Evolutionary conservation across 2,329 filamentous ascomycete species (phyloP).

Genomic region (Alternaria postmessia): DNA sequence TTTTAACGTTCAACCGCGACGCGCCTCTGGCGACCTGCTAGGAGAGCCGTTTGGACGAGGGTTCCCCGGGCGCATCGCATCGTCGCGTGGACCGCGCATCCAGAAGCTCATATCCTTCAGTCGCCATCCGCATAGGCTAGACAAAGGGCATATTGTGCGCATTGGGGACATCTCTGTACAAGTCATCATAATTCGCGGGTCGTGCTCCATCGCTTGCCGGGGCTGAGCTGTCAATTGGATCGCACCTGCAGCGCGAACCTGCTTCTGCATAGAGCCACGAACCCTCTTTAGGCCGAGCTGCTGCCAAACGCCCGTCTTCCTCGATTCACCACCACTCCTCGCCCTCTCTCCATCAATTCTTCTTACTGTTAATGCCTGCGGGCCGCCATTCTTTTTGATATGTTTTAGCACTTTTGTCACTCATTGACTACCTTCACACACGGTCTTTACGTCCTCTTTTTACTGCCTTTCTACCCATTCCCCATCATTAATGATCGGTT

Average conservation of each 20-base stretch:
- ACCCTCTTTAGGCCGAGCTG: conserved; percentile 36
- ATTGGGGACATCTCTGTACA: conserved; percentile 24
- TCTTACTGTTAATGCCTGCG: conserved; percentile 47
- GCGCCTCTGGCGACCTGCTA: conserved; percentile 37
- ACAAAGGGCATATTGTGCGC: conserved; percentile 22
- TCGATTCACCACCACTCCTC: conserved; percentile 44
- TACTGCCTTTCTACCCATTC: conserved; percentile 21
- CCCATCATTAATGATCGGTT: conserved; percentile 44
- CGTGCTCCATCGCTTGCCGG: conserved; percentile 37
- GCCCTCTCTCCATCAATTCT: conserved; percentile 36
- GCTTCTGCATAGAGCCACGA: conserved; percentile 35
- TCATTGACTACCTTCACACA: conserved; percentile 41
- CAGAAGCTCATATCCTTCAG: conserved; percentile 1
- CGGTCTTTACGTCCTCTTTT: conserved; percentile 29
- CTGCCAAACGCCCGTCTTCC: conserved; percentile 28
- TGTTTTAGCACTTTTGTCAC: conserved; percentile 46
- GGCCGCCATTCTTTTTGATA: conserved; percentile 47
- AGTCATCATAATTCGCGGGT: conserved; percentile 27
- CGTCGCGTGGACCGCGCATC: conserved; percentile 18
- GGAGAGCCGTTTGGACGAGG: conserved; percentile 29
- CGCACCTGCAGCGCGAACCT: conserved; percentile 42
- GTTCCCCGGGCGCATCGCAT: conserved; percentile 32
- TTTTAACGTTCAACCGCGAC: conserved; percentile 37
- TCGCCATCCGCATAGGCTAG: conserved; percentile 3
- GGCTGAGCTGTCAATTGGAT: conserved; percentile 42